Evolutionary conservation across 2,329 filamentous ascomycete species (phyloP).

Genomic region (Epichloe coenophiala): DNA sequence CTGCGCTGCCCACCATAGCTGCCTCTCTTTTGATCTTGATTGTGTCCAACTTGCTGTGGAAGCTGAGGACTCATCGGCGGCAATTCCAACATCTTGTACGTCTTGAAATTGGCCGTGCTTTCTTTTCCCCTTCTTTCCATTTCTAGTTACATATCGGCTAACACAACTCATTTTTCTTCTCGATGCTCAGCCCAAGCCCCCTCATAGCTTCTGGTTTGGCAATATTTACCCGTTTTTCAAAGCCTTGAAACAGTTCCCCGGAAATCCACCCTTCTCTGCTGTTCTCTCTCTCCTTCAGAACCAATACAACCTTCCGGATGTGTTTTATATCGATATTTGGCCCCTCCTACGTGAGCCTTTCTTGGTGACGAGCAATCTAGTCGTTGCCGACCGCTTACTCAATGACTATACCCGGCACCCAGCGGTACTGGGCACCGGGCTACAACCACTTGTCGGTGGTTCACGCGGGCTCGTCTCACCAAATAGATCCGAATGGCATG

Average conservation of each 20-base stretch:
- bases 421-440: neutral
- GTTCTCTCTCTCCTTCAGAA: neutral
- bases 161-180: neutral
- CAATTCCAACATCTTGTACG: neutral
- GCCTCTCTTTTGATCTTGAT: neutral
- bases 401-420: constrained; percentile 1
- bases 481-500: neutral
- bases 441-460: constrained; percentile 1
- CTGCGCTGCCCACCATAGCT: neutral
- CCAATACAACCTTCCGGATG: neutral
- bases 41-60: neutral
- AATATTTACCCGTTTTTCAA: neutral
- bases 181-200: neutral
- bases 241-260: neutral
- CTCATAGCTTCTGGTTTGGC: constrained; percentile 1
- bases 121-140: neutral
- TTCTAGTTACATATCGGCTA: neutral
- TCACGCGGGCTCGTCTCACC: constrained; percentile 1
- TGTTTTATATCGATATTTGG: constrained; percentile 2
- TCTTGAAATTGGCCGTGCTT: neutral
- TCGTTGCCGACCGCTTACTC: constrained; percentile 1
- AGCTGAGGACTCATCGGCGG: neutral
- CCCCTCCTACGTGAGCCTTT: neutral
- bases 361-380: neutral
- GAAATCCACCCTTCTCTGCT: neutral